Base-by-base conservation (phyloP, 2,329 filamentous ascomycete species). In the Parascedosporium putredinis region DNA sequence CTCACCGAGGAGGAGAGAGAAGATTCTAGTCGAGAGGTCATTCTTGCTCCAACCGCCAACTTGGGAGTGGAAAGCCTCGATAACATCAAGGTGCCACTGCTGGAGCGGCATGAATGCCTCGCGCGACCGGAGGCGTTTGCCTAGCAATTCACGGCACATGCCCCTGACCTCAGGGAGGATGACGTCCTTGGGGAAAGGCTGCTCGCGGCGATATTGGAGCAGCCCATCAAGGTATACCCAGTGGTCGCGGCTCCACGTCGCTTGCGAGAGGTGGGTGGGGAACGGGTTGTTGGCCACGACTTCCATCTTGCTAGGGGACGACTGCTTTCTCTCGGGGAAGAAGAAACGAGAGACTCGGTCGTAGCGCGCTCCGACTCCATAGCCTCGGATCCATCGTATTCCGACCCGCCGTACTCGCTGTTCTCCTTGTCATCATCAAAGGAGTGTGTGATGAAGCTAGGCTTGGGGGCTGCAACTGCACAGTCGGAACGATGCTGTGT, bases 81-180 rank as follows among this genome's bases (percentile, higher is more conserved):
- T 68, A 49, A 79, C 69, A 52, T 81, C 76, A 16, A 80, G 60
- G 52, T 81, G 78, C 76, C 76, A 80, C 51, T 65, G 59, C 60
- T 78, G 69, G 16, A 81, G 63, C 20, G 64, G 53, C 63, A 81
- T 64, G 4, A 62, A 60, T 58, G 70, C 65, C 43, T 68, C 72
- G 31, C 72, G 68, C 24, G 71, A 69, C 22, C 60, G 59, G 50
- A 79, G 70, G 23, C 64, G 67, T 57, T 72, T 75, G 51, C 75
- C 74, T 2, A 78, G 62, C 27, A 74, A 66, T 38, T 60, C 58
- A 38, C 61, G 59, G 1, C 52, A 51, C 60, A 62, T 18, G 52
- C 46, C 38, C 18, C 23, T 2, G 55, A 50, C 31, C 16, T 50
- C 18, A n/a, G 34, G 43, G 10, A 16, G 23, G 23, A 31, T 45